Base-by-base conservation (phyloP, 495 filamentous ascomycete species). In the Penicillium desertorum region DNA sequence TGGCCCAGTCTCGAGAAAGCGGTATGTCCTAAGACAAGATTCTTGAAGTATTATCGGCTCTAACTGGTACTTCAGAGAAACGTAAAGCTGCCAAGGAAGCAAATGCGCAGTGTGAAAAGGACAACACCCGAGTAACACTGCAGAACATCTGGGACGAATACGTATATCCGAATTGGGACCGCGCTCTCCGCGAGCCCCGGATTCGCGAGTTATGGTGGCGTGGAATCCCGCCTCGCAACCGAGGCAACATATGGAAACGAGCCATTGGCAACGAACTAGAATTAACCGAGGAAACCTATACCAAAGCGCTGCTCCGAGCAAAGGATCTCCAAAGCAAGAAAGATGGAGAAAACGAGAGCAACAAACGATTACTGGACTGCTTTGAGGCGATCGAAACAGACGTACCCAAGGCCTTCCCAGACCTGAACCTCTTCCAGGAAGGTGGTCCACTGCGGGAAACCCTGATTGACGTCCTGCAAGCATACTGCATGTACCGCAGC, bases 181-280 rank as follows among this genome's bases (percentile, higher is more conserved):
- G 76, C 19, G 87, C 84, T n/a, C 79, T 89, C 53, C 75, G 75
- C n/a, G 85, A 91, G 62, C 84, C 86, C 37, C 77, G 87, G 37
- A 96, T 89, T 2, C 83, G 92, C 45, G 90, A 96, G 63, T 76
- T 97, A 12, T 98, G 93, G 92, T 98, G 94, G 94, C 83, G 87
- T 36, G 94, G 94, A 17, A 81, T 98, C 43, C 86, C 91, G 0
- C 86, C 91, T 4, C 83, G 87, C 48, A 87, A 83, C 60, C 79
- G 94, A 55, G 93, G 89, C n/a, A 60, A 73, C 11, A 90, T 93
- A n/a, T 98, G 94, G 94, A 73, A 81, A 56, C 82, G 82, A 56
- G 91, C 93, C 4, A 86, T 98, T 56, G 92, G 91, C 11, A 98
- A 98, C 62, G 89, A 93, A 59, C 84, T 98, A 19, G 84, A 84